Evolutionary conservation across 2,329 filamentous ascomycete genomes (phyloP).

Genomic region (Cladorrhinum sp.): DNA sequence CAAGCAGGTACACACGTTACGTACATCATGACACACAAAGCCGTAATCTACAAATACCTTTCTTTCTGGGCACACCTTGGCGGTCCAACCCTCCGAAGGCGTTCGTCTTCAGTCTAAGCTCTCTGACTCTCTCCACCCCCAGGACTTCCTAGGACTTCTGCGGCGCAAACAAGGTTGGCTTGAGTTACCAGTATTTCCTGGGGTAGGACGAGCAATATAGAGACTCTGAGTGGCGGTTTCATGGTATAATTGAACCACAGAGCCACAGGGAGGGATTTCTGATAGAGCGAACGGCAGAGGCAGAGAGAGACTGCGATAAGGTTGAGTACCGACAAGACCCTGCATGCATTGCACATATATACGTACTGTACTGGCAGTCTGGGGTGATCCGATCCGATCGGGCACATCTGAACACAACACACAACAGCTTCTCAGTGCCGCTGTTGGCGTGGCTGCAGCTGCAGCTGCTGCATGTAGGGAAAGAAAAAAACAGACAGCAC

Average conservation of each 20-base stretch:
- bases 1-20: not conserved
- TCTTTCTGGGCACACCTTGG: not conserved
- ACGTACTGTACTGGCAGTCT: too few relatives aligned
- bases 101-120: too few relatives aligned
- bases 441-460: slow-evolving; percentile 1
- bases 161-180: not conserved
- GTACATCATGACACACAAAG: not conserved
- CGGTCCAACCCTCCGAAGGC: not conserved
- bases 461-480: not conserved
- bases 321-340: not conserved
- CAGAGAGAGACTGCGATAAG: not conserved
- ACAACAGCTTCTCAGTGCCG: not conserved
- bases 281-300: too few relatives aligned
- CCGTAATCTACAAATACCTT: not conserved
- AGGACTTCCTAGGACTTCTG: not conserved
- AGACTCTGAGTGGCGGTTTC: not conserved
- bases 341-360: not conserved
- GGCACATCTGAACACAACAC: not conserved
- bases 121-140: not conserved
- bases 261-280: not conserved
- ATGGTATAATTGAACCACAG: not conserved
- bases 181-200: not conserved
- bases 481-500: not conserved
- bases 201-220: not conserved
- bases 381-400: not conserved